Base-by-base conservation (phyloP, 2,329 filamentous ascomycete species). In the Fusarium temperatum region DNA sequence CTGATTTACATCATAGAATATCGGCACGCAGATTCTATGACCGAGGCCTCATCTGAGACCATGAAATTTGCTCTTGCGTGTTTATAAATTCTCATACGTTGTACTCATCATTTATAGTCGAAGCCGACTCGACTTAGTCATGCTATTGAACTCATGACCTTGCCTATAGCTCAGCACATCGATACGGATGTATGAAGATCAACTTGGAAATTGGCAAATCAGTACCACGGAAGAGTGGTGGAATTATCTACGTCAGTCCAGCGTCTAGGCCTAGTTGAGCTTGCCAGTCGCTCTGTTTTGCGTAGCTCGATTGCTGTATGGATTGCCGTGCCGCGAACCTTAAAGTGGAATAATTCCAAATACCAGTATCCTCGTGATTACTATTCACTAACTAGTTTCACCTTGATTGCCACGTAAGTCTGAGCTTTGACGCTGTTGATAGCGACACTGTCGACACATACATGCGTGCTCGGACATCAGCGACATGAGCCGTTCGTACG, bases 401-500 rank as follows among this genome's bases (percentile, higher is more conserved):
- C 35, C 22, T 35, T 11, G 22, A 9, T 39, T 32, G 45, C 28
- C 56, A 51, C 32, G 20, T 20, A 41, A 28, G 26, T 35, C 22
- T 32, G 63, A 45, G 39, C 39, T 65, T 61, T 53, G 44, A 45
- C 39, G 11, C 22, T 18, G 39, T 14, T 28, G 24, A 58, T 18
- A 30, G 24, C 14, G 51, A 15, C 26, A 12, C 30, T 18, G n/a
- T 20, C 14, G 51, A 15, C 26, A 12, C 30, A 45, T 32, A 9
- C 30, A 45, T 32, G n/a, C 17, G 8, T 22, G n/a, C 38, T 41
- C 56, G 45, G 70, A 17, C 77, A 80, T 67, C 82, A 80, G 28
- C 81, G 78, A 58, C 82, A 83, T 63, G 73, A 78, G 44, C 77
- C 48, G 24, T 74, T 78, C 6, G 66, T 56, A 44, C 73, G 76